These are phyloP conservation scores for Apiotrichum domesticum DNA, from an alignment of 1,284 basidiomycete species.

Conservation along the genomic window DNA sequence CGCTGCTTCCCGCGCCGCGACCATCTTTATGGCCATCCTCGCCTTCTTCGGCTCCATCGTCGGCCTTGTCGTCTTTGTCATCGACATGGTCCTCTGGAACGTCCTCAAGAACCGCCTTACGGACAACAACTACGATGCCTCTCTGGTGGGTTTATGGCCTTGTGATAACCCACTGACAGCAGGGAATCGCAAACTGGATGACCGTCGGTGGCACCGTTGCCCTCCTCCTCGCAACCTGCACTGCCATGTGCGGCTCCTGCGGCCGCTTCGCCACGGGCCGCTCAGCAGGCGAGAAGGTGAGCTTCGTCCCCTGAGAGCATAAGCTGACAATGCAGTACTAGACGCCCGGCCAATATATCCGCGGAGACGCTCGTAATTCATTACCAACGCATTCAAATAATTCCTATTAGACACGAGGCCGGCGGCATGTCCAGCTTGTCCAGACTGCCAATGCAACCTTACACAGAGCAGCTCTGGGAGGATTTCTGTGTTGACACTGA, in stretches of 20 bases:
- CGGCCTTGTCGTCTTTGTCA: constrained; percentile 62
- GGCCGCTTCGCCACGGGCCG: constrained; percentile 53
- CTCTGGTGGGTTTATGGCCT: constrained; percentile 47
- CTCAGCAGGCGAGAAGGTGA: constrained; percentile 43
- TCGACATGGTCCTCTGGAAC: constrained; percentile 74
- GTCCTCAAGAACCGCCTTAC: constrained; percentile 59
- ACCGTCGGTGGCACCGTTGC: constrained; percentile 65
- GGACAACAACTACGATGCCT: constrained; percentile 49
- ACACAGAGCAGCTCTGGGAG: too few species aligned
- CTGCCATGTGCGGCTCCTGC: constrained; percentile 60
- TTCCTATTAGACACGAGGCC: too few species aligned
- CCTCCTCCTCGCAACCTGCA: constrained; percentile 60
- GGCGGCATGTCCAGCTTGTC: too few species aligned
- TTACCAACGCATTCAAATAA: too few species aligned
- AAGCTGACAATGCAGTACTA: too few species aligned
- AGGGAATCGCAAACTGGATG: constrained; percentile 52
- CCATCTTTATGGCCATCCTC: constrained; percentile 66
- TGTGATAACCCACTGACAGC: neutral
- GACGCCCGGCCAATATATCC: too few species aligned
- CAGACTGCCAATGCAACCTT: too few species aligned
- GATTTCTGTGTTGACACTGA: too few species aligned
- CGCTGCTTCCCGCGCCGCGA: constrained; percentile 59
- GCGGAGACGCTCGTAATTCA: too few species aligned
- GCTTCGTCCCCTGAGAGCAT: neutral
- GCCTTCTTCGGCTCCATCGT: constrained; percentile 59